Evolutionary conservation across 2,329 filamentous ascomycete genomes (phyloP), one percentile per base, ranked within the genome.

Genomic region (Madurella mycetomatis): DNA sequence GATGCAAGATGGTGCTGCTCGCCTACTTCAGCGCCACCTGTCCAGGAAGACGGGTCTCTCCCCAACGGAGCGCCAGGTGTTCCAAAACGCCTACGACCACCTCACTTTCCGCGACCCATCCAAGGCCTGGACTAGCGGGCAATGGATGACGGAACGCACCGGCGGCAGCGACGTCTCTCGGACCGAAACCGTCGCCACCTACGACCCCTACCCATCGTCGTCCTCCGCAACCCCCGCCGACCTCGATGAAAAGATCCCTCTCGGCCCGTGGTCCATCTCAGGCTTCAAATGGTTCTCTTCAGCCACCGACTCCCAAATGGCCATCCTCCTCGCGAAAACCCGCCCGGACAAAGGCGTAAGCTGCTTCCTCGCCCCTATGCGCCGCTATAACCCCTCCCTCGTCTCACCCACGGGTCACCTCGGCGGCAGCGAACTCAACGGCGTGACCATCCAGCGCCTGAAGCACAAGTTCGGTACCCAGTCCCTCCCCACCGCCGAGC

Each of bases 61-160:
- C 0, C 60, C 67, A 0, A 55, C 59, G 0, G 68, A 73, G 57
- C 69, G 70, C 8, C 60, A 61, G 16, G 76, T 83, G 0, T 75
- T 84, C 46, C 70, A 76, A 39, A 74, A 79, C 41, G 80, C 79
- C 3, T 82, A 77, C 58, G 64, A 69, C 5, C 77, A 77, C 12
- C 70, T 88, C 3, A 80, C 72, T 1, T 81, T 78, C 4, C 72
- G 79, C 4, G 75, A 85, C 19, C 70, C 74, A 0, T 51, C 62
- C 0, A 60, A 69, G 16, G 80, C 81, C 0, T 90, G 86, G 86
- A 90, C 85, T 0, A 86, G 81, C 41, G 86, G 86, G 0, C 86
- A 90, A 66, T 90, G 87, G 86, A 89, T 90, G 86, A 90, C 86
- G 0, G 86, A 89, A 62, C 76, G 86, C 2, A 76, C 77, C 0